Evolutionary conservation across 2,329 filamentous ascomycete species (phyloP), one percentile per base, ranked within the genome.

Genomic region (Chaetomium strumarium): DNA sequence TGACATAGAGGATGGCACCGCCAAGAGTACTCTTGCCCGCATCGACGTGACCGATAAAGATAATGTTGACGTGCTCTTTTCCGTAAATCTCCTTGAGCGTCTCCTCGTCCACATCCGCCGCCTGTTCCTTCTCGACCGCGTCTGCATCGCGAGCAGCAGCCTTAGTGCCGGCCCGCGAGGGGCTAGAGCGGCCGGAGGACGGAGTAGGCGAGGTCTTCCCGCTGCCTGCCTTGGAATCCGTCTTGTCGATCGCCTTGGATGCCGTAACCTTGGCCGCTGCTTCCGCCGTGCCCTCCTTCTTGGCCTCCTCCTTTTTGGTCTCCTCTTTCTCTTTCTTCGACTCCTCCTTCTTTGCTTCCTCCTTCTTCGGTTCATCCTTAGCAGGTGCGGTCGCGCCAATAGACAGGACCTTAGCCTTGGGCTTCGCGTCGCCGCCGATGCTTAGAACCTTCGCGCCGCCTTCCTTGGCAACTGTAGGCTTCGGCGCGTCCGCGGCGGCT

Each of bases 21-120:
- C 93, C 93, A 6, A 99, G 79, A 3, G 93, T 99, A 37, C 90
- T 96, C 75, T 99, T 99, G 63, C 93, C 93, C 48, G 93, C 93
- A 75, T 99, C 93, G 64, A 99, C 95, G 78, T 99, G 93, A 47
- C 93, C 62, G 29, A 64, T 63, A 52, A 64, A 64, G 49, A 64
- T 63, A 62, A 99, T 86, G 72, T 99, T 99, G 65, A 99, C 75
- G 63, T 85, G 82, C 67, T 85, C 90, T 71, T 97, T 96, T 68
- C 93, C 93, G 69, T 93, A 99, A 56, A 99, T 93, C 69, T 97
- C 92, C 70, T 90, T 89, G 55, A 99, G 75, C 0, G 90, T 92
- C 24, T 79, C 78, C 2, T 82, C 75, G 52, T 83, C 80, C 16
- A 89, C 85, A 67, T 88, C 85, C 19, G 85, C 85, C 3, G 80